A percentile compares a stretch with the other conserved stretches of the same genome.
Evolutionary conservation across 495 filamentous ascomycete species (phyloP).

Genomic region (Neurospora tetrasperma): DNA sequence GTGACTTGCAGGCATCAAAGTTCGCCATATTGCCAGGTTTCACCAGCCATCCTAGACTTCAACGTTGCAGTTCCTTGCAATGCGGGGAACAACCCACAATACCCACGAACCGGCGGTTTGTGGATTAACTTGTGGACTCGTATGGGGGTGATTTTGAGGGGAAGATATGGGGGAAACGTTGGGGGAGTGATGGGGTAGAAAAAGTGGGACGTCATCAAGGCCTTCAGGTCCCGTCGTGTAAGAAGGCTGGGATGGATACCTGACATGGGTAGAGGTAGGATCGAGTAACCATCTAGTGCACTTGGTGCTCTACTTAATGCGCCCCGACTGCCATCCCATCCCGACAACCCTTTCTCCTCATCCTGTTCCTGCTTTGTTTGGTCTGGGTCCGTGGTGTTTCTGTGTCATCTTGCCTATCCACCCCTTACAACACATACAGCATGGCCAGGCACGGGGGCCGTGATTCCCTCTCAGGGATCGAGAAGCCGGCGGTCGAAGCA

Average conservation of each 20-base stretch:
- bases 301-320: neutral
- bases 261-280: neutral
- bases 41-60: neutral
- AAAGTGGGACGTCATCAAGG: neutral
- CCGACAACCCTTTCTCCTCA: neutral
- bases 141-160: neutral
- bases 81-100: neutral
- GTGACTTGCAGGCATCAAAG: neutral
- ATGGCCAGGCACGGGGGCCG: neutral
- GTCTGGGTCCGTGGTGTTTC: neutral
- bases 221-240: neutral
- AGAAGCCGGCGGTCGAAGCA: neutral
- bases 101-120: neutral
- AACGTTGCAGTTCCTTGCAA: neutral
- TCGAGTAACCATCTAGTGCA: neutral
- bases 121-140: neutral
- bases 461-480: neutral
- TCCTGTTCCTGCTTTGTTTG: neutral
- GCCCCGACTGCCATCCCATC: neutral
- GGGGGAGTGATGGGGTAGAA: neutral
- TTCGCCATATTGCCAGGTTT: neutral
- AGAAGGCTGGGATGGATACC: neutral
- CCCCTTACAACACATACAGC: neutral
- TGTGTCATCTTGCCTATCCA: neutral
- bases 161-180: neutral